Percentiles rank a stretch among this genome's conserved stretches.
Evolutionary conservation across 305 asterid genomes (phyloP).

Genomic region (Nicotiana rustica): DNA sequence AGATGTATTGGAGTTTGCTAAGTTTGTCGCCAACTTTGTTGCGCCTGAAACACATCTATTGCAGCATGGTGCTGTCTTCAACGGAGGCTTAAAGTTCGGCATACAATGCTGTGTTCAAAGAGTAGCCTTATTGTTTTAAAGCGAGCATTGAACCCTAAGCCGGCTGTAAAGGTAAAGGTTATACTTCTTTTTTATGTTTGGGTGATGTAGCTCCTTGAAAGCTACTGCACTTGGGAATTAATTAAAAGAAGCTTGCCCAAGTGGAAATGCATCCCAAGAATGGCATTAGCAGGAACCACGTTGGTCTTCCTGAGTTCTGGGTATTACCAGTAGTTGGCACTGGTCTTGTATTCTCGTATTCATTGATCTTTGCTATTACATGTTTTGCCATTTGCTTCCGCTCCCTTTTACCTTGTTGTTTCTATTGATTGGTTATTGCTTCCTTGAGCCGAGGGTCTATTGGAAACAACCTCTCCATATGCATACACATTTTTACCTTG

Average conservation of each 20-base stretch:
- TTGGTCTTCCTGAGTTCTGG: neutral
- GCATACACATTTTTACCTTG: no score
- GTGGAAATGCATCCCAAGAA: neutral
- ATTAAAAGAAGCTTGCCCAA: neutral
- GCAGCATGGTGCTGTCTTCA: neutral
- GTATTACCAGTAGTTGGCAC: no score
- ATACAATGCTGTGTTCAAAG: neutral
- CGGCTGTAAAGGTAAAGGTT: no score
- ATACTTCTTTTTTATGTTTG: neutral
- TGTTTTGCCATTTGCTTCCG: no score
- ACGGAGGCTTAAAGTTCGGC: neutral
- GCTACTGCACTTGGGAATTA: neutral
- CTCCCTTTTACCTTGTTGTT: no score
- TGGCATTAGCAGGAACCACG: neutral
- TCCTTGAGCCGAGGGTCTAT: no score
- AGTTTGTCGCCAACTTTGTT: neutral
- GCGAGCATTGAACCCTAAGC: no score
- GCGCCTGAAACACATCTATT: neutral
- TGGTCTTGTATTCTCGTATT: no score
- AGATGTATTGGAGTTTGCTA: neutral
- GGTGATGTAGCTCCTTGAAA: no score
- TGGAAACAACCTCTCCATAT: no score
- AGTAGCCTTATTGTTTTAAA: neutral
- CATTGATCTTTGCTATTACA: no score
- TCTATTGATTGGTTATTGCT: no score